Base-by-base conservation (phyloP, 73 alveolate species). In the Paraurostyla sp. region DNA sequence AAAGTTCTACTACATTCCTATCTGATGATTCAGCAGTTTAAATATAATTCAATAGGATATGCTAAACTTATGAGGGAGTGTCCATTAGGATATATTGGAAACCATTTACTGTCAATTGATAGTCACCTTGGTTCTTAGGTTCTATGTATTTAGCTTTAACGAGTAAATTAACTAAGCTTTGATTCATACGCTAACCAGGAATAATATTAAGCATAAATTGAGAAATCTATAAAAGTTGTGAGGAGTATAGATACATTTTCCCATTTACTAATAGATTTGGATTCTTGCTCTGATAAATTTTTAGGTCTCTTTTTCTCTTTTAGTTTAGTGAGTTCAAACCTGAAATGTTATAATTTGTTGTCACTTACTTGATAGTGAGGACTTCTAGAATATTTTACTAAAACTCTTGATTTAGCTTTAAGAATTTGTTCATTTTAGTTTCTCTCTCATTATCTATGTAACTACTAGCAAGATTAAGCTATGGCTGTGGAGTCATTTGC, bases 1-100 rank as follows among this genome's bases (percentile, higher is more conserved):
- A 58, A 13, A 63, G 56, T 33, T 80, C 85, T 0, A 85, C 90
- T 9, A 56, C 89, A 38, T 49, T 50, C 36, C 85, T 54, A 11
- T 80, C 92, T 22, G 60, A 32, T 3, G 38, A 0, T 30, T 69
- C 45, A 3, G 75, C 69, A 33, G 48, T 43, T 63, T 81, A 16
- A 33, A 89, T 80, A 87, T 89, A 89, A 40, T 80, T 89, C 16
- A 80, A 83, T 11, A 89, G 36, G 4, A 89, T 59, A 38, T 30
- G 20, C 45, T 89, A 80, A 30, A 81, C 89, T 54, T 89, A 76
- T 22, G 90, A 56, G 18, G 80, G 83, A 0, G 45, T 30, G 76
- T 89, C 94, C 83, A 78, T 85, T 16, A 89, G 63, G 0, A 89
- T 89, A 60, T 78, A 89, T 42, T 81, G 60, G 54, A 89, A 89